phyloP scores from a whole-genome alignment of 1,284 basidiomycete species.

The Exobasidium cylindrosporum region DNA sequence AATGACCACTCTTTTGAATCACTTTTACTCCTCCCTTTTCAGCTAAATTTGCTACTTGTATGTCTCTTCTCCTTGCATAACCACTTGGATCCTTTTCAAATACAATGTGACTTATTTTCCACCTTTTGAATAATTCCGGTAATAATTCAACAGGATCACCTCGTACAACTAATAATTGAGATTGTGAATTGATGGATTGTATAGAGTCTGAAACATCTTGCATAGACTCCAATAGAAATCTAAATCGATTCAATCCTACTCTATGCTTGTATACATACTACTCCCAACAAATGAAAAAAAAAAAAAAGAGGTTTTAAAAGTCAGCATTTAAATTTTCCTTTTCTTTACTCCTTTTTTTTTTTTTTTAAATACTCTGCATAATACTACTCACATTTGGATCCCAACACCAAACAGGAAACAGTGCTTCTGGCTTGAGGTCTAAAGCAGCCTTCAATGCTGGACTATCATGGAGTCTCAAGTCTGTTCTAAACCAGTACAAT shows the following conservation, averaged over 20 bases:
- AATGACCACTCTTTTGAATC: conserved; percentile 33
- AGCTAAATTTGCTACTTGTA: conserved; percentile 22
- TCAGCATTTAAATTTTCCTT: neutral
- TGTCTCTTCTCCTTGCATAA: conserved; percentile 33
- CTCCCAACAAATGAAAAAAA: conserved; percentile 43
- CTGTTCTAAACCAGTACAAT: conserved; percentile 61
- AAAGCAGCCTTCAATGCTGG: conserved; percentile 59
- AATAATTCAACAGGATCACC: conserved; percentile 59
- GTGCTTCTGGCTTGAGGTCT: conserved; percentile 55
- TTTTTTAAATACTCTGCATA: no score
- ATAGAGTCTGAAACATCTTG: conserved; percentile 56
- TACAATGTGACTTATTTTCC: conserved; percentile 60
- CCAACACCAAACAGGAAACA: conserved; percentile 58
- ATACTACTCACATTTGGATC: conserved; percentile 28
- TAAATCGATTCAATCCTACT: conserved; percentile 60
- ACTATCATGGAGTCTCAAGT: conserved; percentile 61
- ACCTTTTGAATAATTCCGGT: conserved; percentile 58
- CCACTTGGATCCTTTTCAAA: conserved; percentile 46
- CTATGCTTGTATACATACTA: conserved; percentile 59
- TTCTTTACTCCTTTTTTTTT: conserved; percentile 4
- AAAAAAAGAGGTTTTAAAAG: conserved; percentile 28
- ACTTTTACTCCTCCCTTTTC: conserved; percentile 36
- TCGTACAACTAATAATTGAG: conserved; percentile 60
- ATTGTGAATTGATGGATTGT: conserved; percentile 55
- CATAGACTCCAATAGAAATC: conserved; percentile 59